These are phyloP conservation scores for Physcomitrium patens DNA, from an alignment of 225 moss, liverwort and hornwort genomes.

Conservation along the genomic window DNA sequence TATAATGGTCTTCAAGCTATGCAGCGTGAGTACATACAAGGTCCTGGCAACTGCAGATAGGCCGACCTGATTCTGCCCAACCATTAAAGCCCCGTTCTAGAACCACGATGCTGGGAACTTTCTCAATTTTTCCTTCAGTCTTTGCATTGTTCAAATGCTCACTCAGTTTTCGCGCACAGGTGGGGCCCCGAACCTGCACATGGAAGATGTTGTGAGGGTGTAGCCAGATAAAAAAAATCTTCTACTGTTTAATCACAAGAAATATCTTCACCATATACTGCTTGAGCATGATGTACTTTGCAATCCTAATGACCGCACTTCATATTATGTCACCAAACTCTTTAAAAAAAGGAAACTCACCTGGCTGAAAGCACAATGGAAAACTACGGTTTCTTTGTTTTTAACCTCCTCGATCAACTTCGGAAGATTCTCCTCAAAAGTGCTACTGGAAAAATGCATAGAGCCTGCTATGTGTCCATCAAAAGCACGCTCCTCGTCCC, in stretches of 20 bases:
- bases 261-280: constrained; percentile 2
- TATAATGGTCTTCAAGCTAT: constrained; percentile 22
- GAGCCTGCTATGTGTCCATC: constrained; percentile 93
- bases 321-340: neutral
- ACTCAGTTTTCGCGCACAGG: constrained; percentile 71
- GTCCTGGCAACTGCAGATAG: constrained; percentile 80
- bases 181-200: constrained; percentile 79
- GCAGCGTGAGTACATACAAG: constrained; percentile 41
- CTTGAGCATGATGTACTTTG: neutral
- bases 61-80: constrained; percentile 78
- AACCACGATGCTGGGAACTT: constrained; percentile 66
- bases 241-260: neutral
- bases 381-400: constrained; percentile 77
- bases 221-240: neutral
- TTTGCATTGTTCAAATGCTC: constrained; percentile 57
- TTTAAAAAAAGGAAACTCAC: constrained; percentile 33
- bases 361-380: constrained; percentile 90
- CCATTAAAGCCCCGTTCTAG: constrained; percentile 80
- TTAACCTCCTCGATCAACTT: constrained; percentile 72
- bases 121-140: constrained; percentile 41
- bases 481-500: constrained; percentile 77
- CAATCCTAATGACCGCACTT: neutral
- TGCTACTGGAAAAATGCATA: constrained; percentile 66
- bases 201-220: neutral
- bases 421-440: constrained; percentile 66